A percentile compares a stretch with the other conserved stretches of the same genome.
Evolutionary conservation across 257 asterid genomes (phyloP).

Genomic region (Primulina tabacum): DNA sequence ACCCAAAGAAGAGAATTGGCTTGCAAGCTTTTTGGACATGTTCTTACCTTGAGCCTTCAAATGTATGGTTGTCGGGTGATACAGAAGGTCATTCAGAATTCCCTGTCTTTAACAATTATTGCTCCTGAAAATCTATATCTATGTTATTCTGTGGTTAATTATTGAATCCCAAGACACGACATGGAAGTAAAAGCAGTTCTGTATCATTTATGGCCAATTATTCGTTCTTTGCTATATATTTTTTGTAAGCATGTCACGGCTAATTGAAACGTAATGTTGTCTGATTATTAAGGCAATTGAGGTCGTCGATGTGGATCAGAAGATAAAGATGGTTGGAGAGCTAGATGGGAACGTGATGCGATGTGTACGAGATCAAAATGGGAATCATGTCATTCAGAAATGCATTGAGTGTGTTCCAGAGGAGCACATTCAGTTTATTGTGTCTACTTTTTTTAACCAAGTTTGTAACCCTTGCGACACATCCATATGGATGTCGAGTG

Average conservation of each 20-base stretch:
- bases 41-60: slow-evolving; percentile 73
- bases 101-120: neutral
- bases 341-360: slow-evolving; percentile 79
- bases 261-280: slow-evolving; percentile 5
- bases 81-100: slow-evolving; percentile 56
- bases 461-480: slow-evolving; percentile 69
- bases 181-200: neutral
- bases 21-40: slow-evolving; percentile 64
- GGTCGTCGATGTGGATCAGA: slow-evolving; percentile 68
- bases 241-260: neutral
- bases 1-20: slow-evolving; percentile 68
- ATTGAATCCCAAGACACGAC: neutral
- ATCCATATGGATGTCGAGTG: slow-evolving; percentile 89
- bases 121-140: slow-evolving; percentile 2
- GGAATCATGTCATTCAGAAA: slow-evolving; percentile 84
- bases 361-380: slow-evolving; percentile 85
- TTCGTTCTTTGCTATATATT: neutral
- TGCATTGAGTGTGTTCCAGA: slow-evolving; percentile 86
- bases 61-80: slow-evolving; percentile 92
- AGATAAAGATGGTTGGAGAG: slow-evolving; percentile 67
- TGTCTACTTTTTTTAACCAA: slow-evolving; percentile 58
- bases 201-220: no score
- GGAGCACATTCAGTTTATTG: slow-evolving; percentile 55
- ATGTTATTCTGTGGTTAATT: neutral
- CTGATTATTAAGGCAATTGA: slow-evolving; percentile 60